phyloP scores from a whole-genome alignment of 2,329 filamentous ascomycete species.

The Pseudopyricularia cyperi region DNA sequence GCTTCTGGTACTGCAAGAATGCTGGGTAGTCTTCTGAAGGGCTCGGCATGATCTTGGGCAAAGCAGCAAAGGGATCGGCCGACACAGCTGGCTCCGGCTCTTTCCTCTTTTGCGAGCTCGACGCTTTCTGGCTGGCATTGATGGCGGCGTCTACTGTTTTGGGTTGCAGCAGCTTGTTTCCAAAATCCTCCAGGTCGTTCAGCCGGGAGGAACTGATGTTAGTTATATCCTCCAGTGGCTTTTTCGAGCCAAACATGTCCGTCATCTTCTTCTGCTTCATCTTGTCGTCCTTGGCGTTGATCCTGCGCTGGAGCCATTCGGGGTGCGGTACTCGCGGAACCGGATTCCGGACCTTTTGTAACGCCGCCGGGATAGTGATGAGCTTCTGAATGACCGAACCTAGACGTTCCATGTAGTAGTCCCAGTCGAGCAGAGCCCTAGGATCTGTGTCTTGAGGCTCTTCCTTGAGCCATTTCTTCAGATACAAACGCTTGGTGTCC shows the following conservation, averaged over 20 bases:
- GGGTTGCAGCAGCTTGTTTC: conserved; percentile 48
- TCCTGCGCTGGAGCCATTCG: conserved; percentile 89
- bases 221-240: conserved; percentile 60
- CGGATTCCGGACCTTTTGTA: conserved; percentile 90
- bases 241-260: conserved; percentile 64
- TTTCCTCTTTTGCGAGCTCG: conserved; percentile 54
- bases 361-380: conserved; percentile 91
- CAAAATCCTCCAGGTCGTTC: conserved; percentile 73
- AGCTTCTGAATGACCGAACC: conserved; percentile 98
- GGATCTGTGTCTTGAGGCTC: conserved; percentile 87
- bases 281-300: conserved; percentile 90
- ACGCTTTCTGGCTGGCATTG: conserved; percentile 40
- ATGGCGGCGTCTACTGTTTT: conserved; percentile 43
- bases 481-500: conserved; percentile 71
- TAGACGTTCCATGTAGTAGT: conserved; percentile 91
- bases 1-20: conserved; percentile 89
- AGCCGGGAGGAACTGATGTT: conserved; percentile 43
- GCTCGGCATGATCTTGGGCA: conserved; percentile 74
- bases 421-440: conserved; percentile 82
- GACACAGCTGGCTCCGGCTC: conserved; percentile 46
- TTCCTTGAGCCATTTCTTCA: conserved; percentile 92
- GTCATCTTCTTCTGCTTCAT: conserved; percentile 99
- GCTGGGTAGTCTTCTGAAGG: conserved; percentile 77
- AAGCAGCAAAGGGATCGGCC: conserved; percentile 63
- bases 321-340: conserved; percentile 89